Conservation (phyloP, 495 filamentous ascomycete species). For the Hypomontagnella monticulosa region DNA sequence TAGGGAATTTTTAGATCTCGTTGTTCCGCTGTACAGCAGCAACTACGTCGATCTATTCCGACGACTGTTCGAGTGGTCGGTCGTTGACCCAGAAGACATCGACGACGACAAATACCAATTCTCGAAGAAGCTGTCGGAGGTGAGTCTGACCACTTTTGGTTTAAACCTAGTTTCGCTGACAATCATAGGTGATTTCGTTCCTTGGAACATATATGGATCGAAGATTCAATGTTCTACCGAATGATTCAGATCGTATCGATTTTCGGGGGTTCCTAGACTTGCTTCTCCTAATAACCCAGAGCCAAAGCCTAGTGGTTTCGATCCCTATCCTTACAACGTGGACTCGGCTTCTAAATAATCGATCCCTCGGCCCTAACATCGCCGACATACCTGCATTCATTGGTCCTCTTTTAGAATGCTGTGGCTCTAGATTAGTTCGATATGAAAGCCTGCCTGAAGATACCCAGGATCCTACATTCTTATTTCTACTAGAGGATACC, state of each 20-base stretch:
- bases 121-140: slow-evolving; percentile 93
- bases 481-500: slow-evolving; percentile 89
- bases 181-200: slow-evolving; percentile 77
- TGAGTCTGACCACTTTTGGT: slow-evolving; percentile 47
- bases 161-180: slow-evolving; percentile 34
- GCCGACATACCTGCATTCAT: slow-evolving; percentile 71
- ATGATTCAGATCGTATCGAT: slow-evolving; percentile 64
- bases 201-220: slow-evolving; percentile 85
- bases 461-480: slow-evolving; percentile 77
- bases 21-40: slow-evolving; percentile 78
- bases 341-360: slow-evolving; percentile 78
- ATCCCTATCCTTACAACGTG: slow-evolving; percentile 92
- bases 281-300: slow-evolving; percentile 79
- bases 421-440: slow-evolving; percentile 77
- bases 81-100: slow-evolving; percentile 78
- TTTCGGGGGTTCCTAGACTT: slow-evolving; percentile 81
- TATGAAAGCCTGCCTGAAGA: slow-evolving; percentile 88
- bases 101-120: slow-evolving; percentile 93
- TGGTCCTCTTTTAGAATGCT: slow-evolving; percentile 79
- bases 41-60: slow-evolving; percentile 76
- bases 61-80: slow-evolving; percentile 82
- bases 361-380: slow-evolving; percentile 69
- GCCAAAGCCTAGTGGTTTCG: slow-evolving; percentile 88
- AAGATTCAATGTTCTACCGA: slow-evolving; percentile 68
- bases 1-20: slow-evolving; percentile 80